Evolutionary conservation across 1,284 basidiomycete genomes (phyloP).

Genomic region (Ganoderma sp.): DNA sequence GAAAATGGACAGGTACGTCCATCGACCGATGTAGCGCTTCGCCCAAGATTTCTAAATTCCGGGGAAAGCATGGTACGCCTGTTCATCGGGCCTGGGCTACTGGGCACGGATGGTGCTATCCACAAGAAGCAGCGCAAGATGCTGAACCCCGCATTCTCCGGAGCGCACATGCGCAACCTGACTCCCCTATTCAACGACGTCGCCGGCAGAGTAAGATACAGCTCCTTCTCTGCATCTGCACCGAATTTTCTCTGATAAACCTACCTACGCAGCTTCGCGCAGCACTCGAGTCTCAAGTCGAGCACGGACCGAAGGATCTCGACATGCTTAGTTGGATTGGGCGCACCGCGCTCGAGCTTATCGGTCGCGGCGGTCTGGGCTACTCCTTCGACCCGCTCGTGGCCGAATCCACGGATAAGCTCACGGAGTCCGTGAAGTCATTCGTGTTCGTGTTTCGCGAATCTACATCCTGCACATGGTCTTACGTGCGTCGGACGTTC

Average conservation of each 20-base stretch:
- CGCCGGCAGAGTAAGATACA: constrained; percentile 27
- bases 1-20: not conserved
- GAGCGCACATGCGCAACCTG: constrained; percentile 35
- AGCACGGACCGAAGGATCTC: constrained; percentile 35
- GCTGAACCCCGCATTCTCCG: constrained; percentile 39
- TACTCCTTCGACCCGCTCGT: constrained; percentile 47
- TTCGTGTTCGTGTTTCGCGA: not conserved
- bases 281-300: constrained; percentile 22
- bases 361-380: constrained; percentile 43
- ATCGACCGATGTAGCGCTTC: not conserved
- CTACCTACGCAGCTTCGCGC: constrained; percentile 23
- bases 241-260: not conserved
- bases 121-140: constrained; percentile 37
- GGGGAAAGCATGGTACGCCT: not conserved
- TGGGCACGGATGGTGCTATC: constrained; percentile 20
- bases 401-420: constrained; percentile 36
- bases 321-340: constrained; percentile 47
- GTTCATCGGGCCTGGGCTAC: constrained; percentile 17
- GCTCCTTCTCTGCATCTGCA: not conserved
- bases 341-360: constrained; percentile 40
- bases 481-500: not conserved
- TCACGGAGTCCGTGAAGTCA: constrained; percentile 22
- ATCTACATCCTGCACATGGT: too few species aligned
- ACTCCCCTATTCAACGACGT: constrained; percentile 35
- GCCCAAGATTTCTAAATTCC: not conserved